A percentile compares a stretch with the other conserved stretches of the same genome.
Evolutionary conservation across 1,139 yeast genomes (phyloP).

Genomic region (Taphrina flavorubra): DNA sequence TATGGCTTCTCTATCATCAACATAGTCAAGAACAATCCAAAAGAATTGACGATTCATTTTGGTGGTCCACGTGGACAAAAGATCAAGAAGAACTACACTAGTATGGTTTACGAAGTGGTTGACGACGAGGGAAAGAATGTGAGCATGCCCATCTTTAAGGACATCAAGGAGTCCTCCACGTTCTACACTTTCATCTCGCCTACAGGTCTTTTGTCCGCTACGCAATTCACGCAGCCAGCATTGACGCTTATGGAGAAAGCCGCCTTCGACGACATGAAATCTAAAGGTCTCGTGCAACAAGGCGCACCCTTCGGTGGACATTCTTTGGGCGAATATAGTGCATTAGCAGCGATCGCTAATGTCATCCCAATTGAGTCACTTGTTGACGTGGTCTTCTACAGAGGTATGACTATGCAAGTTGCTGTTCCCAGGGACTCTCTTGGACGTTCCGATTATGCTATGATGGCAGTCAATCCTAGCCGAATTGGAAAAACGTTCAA

Average conservation of each 20-base stretch:
- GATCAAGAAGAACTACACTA: constrained; percentile 90
- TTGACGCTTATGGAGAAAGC: constrained; percentile 99
- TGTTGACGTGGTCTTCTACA: constrained; percentile 97
- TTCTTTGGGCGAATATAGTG: constrained; percentile 98
- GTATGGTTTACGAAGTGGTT: constrained; percentile 97
- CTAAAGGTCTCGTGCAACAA: constrained; percentile 93
- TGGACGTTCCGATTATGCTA: constrained; percentile 98
- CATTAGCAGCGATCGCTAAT: constrained; percentile 93
- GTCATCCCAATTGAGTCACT: constrained; percentile 98
- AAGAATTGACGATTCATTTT: constrained; percentile 90
- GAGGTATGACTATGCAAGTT: constrained; percentile 99
- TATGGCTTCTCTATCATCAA: constrained; percentile 97
- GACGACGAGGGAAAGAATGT: constrained; percentile 81
- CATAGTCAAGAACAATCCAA: constrained; percentile 94
- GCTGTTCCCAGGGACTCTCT: constrained; percentile 95
- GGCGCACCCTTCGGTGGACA: constrained; percentile 98
- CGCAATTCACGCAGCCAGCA: constrained; percentile 99
- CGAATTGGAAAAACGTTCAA: constrained; percentile 86
- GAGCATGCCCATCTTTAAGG: constrained; percentile 94
- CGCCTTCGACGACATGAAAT: constrained; percentile 93
- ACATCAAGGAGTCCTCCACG: constrained; percentile 77
- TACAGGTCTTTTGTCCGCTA: constrained; percentile 93
- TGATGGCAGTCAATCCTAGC: constrained; percentile 98
- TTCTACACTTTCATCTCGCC: constrained; percentile 90
- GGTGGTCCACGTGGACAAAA: constrained; percentile 98